Conservation (phyloP, 1,284 basidiomycete species). For the Rhodotorula mucilaginosa region DNA sequence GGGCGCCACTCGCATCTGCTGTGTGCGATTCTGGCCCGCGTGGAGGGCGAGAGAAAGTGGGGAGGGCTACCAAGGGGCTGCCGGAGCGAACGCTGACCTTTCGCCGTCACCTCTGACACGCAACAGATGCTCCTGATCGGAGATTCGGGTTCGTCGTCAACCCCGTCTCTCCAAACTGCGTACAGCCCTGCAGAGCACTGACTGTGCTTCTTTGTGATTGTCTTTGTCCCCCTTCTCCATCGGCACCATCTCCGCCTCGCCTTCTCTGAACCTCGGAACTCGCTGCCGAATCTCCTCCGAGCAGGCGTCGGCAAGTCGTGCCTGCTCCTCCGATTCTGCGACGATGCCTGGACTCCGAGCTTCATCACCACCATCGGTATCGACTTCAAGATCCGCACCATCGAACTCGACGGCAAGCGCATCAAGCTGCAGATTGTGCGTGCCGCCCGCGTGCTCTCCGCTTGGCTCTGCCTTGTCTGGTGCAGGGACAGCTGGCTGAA, state of each 20-base stretch:
- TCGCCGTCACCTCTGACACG: no score
- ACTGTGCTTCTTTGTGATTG: no score
- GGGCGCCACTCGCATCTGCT: no score
- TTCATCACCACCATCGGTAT: slow-evolving; percentile 99
- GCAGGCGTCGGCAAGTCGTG: slow-evolving; percentile 87
- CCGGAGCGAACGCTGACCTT: no score
- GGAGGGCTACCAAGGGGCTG: no score
- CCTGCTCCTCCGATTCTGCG: slow-evolving; percentile 95
- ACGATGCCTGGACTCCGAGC: slow-evolving; percentile 98
- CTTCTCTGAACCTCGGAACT: no score
- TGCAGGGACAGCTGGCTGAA: background rate
- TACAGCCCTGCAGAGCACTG: background rate
- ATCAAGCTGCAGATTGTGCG: slow-evolving; percentile 94
- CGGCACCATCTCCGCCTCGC: background rate
- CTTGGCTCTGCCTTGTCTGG: background rate
- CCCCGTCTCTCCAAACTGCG: background rate
- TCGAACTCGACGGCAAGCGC: slow-evolving; percentile 91
- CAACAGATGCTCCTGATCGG: slow-evolving; percentile 85
- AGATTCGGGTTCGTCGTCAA: slow-evolving; percentile 70
- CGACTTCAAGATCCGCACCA: slow-evolving; percentile 94
- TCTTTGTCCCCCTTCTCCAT: background rate
- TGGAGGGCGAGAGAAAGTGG: no score
- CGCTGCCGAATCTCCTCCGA: no score
- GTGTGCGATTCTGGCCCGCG: no score
- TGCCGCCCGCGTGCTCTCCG: background rate